Conservation (phyloP, 768 basidiomycete genomes). For the Cystobasidium tubakii region DNA sequence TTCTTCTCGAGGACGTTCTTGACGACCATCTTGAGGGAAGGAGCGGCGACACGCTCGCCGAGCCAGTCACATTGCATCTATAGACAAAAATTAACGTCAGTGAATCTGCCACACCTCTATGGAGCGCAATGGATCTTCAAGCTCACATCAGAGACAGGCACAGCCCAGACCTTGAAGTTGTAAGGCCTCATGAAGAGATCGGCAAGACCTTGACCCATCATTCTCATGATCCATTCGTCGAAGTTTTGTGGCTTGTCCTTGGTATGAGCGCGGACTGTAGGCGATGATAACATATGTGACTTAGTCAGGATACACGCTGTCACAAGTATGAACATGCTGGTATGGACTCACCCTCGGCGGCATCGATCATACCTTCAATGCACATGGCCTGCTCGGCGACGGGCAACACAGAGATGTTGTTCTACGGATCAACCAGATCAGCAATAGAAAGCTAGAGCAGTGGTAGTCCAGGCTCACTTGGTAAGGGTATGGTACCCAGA, state of each 20-base stretch:
- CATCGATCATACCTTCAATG: conserved; percentile 51
- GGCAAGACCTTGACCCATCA: conserved; percentile 50
- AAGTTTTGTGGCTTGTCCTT: conserved; percentile 49
- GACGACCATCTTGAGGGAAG: conserved; percentile 49
- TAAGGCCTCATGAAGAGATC: conserved; percentile 52
- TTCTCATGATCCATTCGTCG: conserved; percentile 51
- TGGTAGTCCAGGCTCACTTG: conserved; percentile 7
- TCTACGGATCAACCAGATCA: conserved; percentile 44
- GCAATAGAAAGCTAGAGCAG: too few relatives aligned
- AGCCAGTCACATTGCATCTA: conserved; percentile 53
- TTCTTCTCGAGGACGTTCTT: conserved; percentile 50
- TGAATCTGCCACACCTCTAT: too few relatives aligned
- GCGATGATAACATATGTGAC: background rate
- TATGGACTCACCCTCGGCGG: conserved; percentile 45
- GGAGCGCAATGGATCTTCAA: too few relatives aligned
- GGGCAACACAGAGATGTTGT: conserved; percentile 51
- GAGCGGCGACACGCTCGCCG: conserved; percentile 52
- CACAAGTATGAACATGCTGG: background rate
- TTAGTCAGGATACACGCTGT: background rate
- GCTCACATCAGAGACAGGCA: conserved; percentile 48
- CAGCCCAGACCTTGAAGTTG: conserved; percentile 52
- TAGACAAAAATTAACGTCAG: too few relatives aligned
- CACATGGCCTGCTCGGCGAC: conserved; percentile 49
- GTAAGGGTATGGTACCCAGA: conserved; percentile 51
- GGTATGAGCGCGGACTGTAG: conserved; percentile 43